Evolutionary conservation across 1,139 yeast species (phyloP).

Genomic region (Debaryomycetaceae sp.): DNA sequence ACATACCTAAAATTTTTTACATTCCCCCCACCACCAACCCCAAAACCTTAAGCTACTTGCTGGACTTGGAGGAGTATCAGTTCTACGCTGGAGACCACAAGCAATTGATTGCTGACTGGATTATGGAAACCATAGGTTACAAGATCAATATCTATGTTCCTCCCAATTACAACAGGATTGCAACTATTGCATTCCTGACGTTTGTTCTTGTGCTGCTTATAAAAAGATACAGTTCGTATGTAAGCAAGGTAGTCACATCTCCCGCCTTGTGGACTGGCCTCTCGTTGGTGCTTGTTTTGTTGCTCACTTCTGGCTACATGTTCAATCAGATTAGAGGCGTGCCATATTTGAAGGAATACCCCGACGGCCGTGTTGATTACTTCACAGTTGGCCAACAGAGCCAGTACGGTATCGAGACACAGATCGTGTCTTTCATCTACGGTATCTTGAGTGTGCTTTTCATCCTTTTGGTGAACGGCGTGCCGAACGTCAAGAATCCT

Average conservation of each 20-base stretch:
- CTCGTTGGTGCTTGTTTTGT: slow-evolving; percentile 56
- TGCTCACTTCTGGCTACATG: slow-evolving; percentile 91
- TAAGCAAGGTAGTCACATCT: slow-evolving; percentile 22
- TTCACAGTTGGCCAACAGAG: slow-evolving; percentile 63
- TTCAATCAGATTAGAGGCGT: slow-evolving; percentile 79
- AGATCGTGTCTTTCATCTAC: slow-evolving; percentile 62
- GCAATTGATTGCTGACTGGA: slow-evolving; percentile 35
- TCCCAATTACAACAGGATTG: slow-evolving; percentile 49
- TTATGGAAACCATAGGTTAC: slow-evolving; percentile 40
- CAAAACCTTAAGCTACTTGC: slow-evolving; percentile 24
- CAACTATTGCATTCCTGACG: slow-evolving; percentile 41
- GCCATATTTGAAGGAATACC: slow-evolving; percentile 61
- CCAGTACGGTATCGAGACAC: slow-evolving; percentile 85
- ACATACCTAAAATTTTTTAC: slow-evolving; percentile 75
- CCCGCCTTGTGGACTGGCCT: slow-evolving; percentile 60
- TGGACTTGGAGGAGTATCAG: slow-evolving; percentile 44
- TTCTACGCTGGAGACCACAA: slow-evolving; percentile 55
- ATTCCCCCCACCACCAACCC: slow-evolving; percentile 53
- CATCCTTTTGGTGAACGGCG: slow-evolving; percentile 46
- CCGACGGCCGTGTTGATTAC: slow-evolving; percentile 57
- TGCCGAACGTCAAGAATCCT: slow-evolving; percentile 42
- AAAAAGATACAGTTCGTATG: slow-evolving; percentile 31
- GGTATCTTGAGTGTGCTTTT: slow-evolving; percentile 52
- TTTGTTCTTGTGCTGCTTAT: slow-evolving; percentile 19
- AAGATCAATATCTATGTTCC: slow-evolving; percentile 53